Percentiles rank a stretch among this genome's conserved stretches.
Evolutionary conservation across 306 rosid species (phyloP).

Genomic region (Luffa acutangula): DNA sequence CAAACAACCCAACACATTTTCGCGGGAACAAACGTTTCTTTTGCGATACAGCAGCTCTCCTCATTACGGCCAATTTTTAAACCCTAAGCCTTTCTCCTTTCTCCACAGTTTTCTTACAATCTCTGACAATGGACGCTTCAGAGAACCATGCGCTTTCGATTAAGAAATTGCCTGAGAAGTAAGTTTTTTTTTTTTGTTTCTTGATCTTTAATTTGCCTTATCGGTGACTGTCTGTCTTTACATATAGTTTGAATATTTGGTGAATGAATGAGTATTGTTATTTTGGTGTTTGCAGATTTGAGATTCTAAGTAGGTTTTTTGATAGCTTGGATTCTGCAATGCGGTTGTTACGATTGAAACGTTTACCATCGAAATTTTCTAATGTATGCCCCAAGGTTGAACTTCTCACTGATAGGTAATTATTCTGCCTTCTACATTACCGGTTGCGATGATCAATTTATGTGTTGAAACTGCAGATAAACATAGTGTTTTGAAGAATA

Average conservation of each 20-base stretch:
- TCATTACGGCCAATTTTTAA: too few species aligned
- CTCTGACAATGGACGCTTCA: too few species aligned
- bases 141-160: too few species aligned
- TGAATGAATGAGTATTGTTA: too few species aligned
- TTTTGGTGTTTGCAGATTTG: conserved; percentile 31
- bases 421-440: background rate
- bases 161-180: conserved; percentile 34
- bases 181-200: background rate
- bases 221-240: background rate
- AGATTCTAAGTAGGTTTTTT: conserved; percentile 37
- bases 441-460: background rate
- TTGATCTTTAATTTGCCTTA: background rate
- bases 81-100: too few species aligned
- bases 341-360: conserved; percentile 33
- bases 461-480: too few species aligned
- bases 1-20: too few species aligned
- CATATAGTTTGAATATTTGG: too few species aligned
- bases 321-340: conserved; percentile 45
- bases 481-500: too few species aligned
- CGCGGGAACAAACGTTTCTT: too few species aligned
- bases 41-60: too few species aligned
- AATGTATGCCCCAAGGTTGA: conserved; percentile 38
- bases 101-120: too few species aligned
- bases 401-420: conserved; percentile 53
- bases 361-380: conserved; percentile 24